Evolutionary conservation across 1,284 basidiomycete species (phyloP), one percentile per base, ranked within the genome.

Genomic region (Singerocomus rubriflavus): DNA sequence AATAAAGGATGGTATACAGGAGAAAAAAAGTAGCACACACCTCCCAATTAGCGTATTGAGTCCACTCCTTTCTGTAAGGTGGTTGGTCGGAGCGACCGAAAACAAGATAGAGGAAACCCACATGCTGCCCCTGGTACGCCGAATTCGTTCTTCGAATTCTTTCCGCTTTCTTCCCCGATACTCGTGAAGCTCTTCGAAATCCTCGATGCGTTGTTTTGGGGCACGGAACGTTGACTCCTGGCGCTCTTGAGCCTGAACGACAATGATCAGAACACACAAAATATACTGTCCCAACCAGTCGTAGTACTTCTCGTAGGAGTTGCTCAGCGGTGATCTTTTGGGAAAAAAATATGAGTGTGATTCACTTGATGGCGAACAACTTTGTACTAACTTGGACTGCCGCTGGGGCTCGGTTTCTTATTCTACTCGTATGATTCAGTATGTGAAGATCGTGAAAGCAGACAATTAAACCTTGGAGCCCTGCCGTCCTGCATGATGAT

Each of bases 101-200:
- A 14, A 36, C 31, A 26, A 46, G 14, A 17, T 25, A 36, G 11
- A 13, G 14, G 4, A 44, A 5, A 72, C 79, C 63, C 67, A 84
- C 81, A 94, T 91, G 74, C 88, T 94, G 25, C 86, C 85, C 54
- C 93, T 78, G 26, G 93, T 96, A 63, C 95, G 81, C 53, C 96
- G 76, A 54, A 99, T 94, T 4, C 93, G 82, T 57, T 97, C 94
- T 71, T 99, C 97, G 58, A 95, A 99, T 68, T 99, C 97, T 63
- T 90, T 94, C 44, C 96, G 79, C 68, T 98, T 98, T 53, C 97
- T 76, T 21, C 93, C 93, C 52, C 93, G 86, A 65, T 97, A 98
- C 72, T 99, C 97, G 68, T 91, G 80, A 35, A 99, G 85, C 71
- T 99, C 97, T 69, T 99, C 97, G 63, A 92, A 91, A 71, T 99